Conservation (phyloP, 23 red algal genomes). For the Rhodosorus marinus region DNA sequence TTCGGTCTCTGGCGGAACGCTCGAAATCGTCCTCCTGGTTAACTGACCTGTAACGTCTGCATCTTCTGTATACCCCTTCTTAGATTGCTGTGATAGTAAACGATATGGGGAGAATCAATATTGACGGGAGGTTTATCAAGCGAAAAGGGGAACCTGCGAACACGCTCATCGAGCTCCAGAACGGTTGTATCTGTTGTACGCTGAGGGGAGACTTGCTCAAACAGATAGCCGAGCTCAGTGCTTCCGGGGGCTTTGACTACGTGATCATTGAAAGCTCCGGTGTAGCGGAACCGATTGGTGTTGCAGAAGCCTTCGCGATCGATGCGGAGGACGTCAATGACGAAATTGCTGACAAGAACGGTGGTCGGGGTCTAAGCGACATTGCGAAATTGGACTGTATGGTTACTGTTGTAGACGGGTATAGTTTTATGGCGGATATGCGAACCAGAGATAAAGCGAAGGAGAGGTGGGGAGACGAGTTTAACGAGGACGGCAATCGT, state of each 20-base stretch:
- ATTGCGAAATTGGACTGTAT: conserved; percentile 28
- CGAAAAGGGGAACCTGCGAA: background rate
- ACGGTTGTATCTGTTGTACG: conserved; percentile 37
- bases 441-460: conserved; percentile 6
- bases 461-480: conserved; percentile 1
- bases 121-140: conserved; percentile 10
- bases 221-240: conserved; percentile 9
- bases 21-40: too few species aligned
- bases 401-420: conserved; percentile 44
- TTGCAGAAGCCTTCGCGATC: conserved; percentile 32
- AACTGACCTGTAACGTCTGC: too few species aligned
- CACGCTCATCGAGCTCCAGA: conserved; percentile 19
- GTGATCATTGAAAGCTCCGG: conserved; percentile 51
- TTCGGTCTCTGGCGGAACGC: too few species aligned
- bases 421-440: conserved; percentile 11
- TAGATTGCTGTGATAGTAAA: conserved; percentile 54
- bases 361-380: conserved; percentile 23
- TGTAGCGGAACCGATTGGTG: conserved; percentile 30
- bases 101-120: conserved; percentile 50
- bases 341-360: conserved; percentile 3
- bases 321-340: conserved; percentile 2
- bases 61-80: too few species aligned
- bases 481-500: conserved; percentile 2
- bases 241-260: conserved; percentile 6
- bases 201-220: conserved; percentile 5